Base-by-base conservation (phyloP, 1,284 basidiomycete species). In the Apiotrichum domesticum region DNA sequence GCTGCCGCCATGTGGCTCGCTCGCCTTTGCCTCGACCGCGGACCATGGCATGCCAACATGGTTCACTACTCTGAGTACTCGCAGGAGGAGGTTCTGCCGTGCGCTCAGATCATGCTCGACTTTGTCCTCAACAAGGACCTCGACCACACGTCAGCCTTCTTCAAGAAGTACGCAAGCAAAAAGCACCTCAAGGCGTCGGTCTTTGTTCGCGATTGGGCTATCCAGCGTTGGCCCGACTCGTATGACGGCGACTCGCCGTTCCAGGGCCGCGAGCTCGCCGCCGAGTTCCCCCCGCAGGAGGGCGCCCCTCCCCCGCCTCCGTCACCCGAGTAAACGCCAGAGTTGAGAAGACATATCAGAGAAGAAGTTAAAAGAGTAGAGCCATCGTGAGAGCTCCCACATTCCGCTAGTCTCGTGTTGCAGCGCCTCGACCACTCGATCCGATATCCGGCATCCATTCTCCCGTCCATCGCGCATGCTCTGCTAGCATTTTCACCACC, bases 1-100 rank as follows among this genome's bases (percentile, higher is more conserved):
- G 94, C 92, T 4, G 87, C 92, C 4, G 82, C 88, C 0, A 86
- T 93, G 66, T 98, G 92, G 91, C 80, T 97, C n/a, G 90, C 90
- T 0, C 80, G 94, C 35, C 73, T 93, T 51, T 85, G 91, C 29
- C 80, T 98, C 29, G 88, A 88, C 42, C 82, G 85, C 58, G 86
- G 90, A 53, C 83, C 85, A 73, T 97, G 93, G 95, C 91, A 86
- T 85, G 37, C 83, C 90, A 90, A 94, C 75, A 74, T 94, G 62
- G 88, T 90, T 1, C 92, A 97, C 74, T 98, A 94, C 76, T 92
- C 93, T 3, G 85, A 86, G 34, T 98, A 96, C 76, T 79, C 86
- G 8, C 90, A 97, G 77, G 85, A 84, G 51, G 86, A 86, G 58
- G 76, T 98, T 56, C 78, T 95, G 34, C 89, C 90, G 1, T 88